A percentile compares a stretch with the other conserved stretches of the same genome.
Evolutionary conservation across 352 stramenopile genomes (phyloP).

Genomic region (Phytopythium litorale): DNA sequence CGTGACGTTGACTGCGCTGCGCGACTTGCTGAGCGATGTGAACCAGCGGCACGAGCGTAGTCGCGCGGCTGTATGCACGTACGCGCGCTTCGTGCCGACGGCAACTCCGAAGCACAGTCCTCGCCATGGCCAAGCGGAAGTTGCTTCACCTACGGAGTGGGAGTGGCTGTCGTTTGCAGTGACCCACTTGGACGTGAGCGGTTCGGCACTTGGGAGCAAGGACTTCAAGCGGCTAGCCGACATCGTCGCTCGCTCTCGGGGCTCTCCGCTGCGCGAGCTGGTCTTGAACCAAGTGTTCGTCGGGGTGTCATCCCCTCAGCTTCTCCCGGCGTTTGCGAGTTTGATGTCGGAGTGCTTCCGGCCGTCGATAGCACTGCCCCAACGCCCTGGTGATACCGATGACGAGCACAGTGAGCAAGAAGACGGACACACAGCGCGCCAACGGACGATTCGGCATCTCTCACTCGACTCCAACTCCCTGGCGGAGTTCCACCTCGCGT

Average conservation of each 20-base stretch:
- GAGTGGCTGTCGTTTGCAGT: constrained; percentile 12
- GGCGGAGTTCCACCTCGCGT: constrained; percentile 21
- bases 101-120: neutral
- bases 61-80: too few relatives aligned
- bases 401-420: neutral
- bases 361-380: neutral
- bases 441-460: constrained; percentile 11
- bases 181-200: constrained; percentile 15
- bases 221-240: constrained; percentile 14
- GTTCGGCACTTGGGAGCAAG: constrained; percentile 10
- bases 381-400: neutral
- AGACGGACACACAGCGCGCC: too few relatives aligned
- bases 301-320: constrained; percentile 1
- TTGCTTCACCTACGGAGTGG: neutral
- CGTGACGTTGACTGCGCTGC: neutral
- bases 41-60: neutral
- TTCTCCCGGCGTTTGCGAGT: constrained; percentile 15
- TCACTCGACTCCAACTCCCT: constrained; percentile 27
- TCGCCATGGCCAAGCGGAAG: neutral
- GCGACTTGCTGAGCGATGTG: constrained; percentile 2
- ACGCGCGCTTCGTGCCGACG: neutral
- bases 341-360: constrained; percentile 28
- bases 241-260: constrained; percentile 4
- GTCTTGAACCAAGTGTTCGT: constrained; percentile 23
- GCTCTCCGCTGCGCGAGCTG: constrained; percentile 15